These are phyloP conservation scores for Fusarium kyushuense DNA, from an alignment of 2,329 filamentous ascomycete genomes.

Conservation along the genomic window DNA sequence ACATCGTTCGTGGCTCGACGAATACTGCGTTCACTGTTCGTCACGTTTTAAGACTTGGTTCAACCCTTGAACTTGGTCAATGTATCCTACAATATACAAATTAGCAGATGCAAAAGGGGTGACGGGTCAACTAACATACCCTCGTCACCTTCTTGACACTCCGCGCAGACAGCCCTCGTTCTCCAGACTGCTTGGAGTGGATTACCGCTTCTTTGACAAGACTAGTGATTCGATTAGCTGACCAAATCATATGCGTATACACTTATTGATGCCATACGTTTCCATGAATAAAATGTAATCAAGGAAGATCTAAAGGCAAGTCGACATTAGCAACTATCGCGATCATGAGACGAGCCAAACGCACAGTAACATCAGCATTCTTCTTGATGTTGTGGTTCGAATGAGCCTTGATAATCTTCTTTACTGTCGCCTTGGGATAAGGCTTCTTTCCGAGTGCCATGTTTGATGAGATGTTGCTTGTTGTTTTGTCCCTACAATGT, in stretches of 20 bases:
- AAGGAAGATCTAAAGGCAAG: slow-evolving; percentile 77
- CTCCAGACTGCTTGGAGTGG: slow-evolving; percentile 78
- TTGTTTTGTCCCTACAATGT: slow-evolving; percentile 35
- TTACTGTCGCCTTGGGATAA: slow-evolving; percentile 86
- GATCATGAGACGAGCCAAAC: slow-evolving; percentile 44
- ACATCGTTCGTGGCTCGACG: background rate
- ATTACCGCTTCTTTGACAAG: slow-evolving; percentile 85
- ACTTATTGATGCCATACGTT: slow-evolving; percentile 56
- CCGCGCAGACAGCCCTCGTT: slow-evolving; percentile 78
- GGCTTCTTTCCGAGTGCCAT: slow-evolving; percentile 72
- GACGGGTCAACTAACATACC: slow-evolving; percentile 60
- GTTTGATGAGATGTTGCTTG: slow-evolving; percentile 19
- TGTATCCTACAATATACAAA: slow-evolving; percentile 62
- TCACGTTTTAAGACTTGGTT: slow-evolving; percentile 43
- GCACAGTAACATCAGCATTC: slow-evolving; percentile 85
- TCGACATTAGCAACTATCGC: slow-evolving; percentile 43
- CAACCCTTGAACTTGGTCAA: slow-evolving; percentile 77
- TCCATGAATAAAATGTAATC: slow-evolving; percentile 88
- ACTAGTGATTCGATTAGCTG: slow-evolving; percentile 56
- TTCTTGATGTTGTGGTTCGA: slow-evolving; percentile 83
- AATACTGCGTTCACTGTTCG: background rate
- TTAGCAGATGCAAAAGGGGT: slow-evolving; percentile 21
- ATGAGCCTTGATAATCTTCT: slow-evolving; percentile 91
- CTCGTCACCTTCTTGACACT: slow-evolving; percentile 82
- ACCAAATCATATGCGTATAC: background rate